Evolutionary conservation across 2,329 filamentous ascomycete genomes (phyloP).

Genomic region (Nigrospora sphaerica): DNA sequence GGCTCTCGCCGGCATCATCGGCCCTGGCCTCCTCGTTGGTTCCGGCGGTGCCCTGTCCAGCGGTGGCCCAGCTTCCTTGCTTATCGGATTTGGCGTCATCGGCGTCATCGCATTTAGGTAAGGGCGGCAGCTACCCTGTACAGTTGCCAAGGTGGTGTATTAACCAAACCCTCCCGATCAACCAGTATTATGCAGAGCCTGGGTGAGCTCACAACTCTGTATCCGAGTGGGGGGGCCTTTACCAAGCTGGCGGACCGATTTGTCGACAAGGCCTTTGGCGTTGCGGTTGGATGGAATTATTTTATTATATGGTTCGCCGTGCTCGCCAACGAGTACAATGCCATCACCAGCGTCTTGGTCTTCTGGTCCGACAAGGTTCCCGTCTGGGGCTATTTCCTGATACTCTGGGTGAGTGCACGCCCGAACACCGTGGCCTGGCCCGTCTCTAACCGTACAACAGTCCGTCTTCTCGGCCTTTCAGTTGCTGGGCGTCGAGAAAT

Average conservation of each 20-base stretch:
- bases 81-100: constrained; percentile 69
- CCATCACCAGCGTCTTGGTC: constrained; percentile 56
- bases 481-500: constrained; percentile 64
- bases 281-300: constrained; percentile 66
- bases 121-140: constrained; percentile 28
- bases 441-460: constrained; percentile 12
- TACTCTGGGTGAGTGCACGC: constrained; percentile 54
- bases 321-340: constrained; percentile 65
- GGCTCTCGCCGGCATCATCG: constrained; percentile 48
- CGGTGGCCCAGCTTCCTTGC: constrained; percentile 63
- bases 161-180: background rate
- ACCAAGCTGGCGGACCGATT: constrained; percentile 64
- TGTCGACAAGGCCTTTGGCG: constrained; percentile 62
- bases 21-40: constrained; percentile 61
- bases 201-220: constrained; percentile 68
- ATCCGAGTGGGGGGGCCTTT: constrained; percentile 65
- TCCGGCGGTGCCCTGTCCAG: constrained; percentile 60
- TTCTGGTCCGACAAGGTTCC: constrained; percentile 58
- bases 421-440: background rate
- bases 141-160: background rate
- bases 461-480: constrained; percentile 60
- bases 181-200: constrained; percentile 64
- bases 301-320: constrained; percentile 62
- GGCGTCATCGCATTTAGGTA: constrained; percentile 54
- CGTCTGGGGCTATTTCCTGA: constrained; percentile 61